phyloP scores from a whole-genome alignment of 2,329 filamentous ascomycete genomes.

The Stachybotrys echinatus region DNA sequence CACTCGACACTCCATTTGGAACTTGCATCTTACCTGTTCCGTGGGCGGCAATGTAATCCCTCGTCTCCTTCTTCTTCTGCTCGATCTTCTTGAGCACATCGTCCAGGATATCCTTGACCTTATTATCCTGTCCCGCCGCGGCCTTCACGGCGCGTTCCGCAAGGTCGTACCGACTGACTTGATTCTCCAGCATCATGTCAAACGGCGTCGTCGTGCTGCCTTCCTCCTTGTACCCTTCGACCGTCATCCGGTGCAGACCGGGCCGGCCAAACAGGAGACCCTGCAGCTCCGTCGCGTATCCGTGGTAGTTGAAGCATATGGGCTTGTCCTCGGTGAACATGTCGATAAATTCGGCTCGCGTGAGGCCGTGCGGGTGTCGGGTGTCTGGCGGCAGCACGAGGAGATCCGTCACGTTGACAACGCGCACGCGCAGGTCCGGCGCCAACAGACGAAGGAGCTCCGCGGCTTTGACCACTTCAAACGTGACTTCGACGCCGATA shows the following conservation, averaged over 20 bases:
- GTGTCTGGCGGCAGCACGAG: conserved; percentile 55
- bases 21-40: conserved; percentile 40
- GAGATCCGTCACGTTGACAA: conserved; percentile 62
- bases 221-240: conserved; percentile 59
- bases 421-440: conserved; percentile 51
- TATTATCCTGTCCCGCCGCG: conserved; percentile 40
- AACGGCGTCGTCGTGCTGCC: conserved; percentile 64
- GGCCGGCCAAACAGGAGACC: conserved; percentile 56
- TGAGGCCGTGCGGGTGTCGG: conserved; percentile 54
- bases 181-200: conserved; percentile 63
- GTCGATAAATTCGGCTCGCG: conserved; percentile 42
- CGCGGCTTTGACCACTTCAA: conserved; percentile 58
- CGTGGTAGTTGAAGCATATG: conserved; percentile 64
- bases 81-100: conserved; percentile 42
- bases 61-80: conserved; percentile 40
- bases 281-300: conserved; percentile 55
- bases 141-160: conserved; percentile 47
- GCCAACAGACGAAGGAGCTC: conserved; percentile 43
- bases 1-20: background rate
- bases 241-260: conserved; percentile 43
- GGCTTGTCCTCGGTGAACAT: conserved; percentile 52
- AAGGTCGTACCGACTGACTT: conserved; percentile 55
- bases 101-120: conserved; percentile 38
- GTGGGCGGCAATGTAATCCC: conserved; percentile 44
- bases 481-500: conserved; percentile 61